A percentile compares a stretch with the other conserved stretches of the same genome.
Evolutionary conservation across 495 filamentous ascomycete genomes (phyloP).

Genomic region (Penicillium chermesinum): DNA sequence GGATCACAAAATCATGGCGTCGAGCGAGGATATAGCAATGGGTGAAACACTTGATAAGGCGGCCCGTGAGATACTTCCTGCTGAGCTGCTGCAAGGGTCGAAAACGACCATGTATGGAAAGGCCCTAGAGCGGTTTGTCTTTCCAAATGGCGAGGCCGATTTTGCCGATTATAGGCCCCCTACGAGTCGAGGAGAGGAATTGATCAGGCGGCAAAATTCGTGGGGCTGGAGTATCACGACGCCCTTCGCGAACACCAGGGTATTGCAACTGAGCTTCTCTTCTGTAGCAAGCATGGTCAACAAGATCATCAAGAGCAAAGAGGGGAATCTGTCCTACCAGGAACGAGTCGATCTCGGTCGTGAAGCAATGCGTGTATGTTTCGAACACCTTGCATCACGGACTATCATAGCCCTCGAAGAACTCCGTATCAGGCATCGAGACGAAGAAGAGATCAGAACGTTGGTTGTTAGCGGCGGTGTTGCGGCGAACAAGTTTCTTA

Average conservation of each 20-base stretch:
- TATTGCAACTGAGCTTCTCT: constrained; percentile 60
- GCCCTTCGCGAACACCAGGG: constrained; percentile 48
- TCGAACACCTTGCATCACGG: constrained; percentile 78
- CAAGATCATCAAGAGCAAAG: constrained; percentile 34
- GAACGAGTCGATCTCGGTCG: constrained; percentile 63
- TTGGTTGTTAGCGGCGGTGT: constrained; percentile 88
- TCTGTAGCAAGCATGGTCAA: constrained; percentile 54
- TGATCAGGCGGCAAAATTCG: constrained; percentile 31
- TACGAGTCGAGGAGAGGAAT: constrained; percentile 46
- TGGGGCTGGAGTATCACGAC: constrained; percentile 56
- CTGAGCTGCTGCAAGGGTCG: constrained; percentile 34
- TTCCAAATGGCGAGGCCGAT: constrained; percentile 47
- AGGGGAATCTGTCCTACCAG: constrained; percentile 15
- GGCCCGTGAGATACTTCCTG: constrained; percentile 67
- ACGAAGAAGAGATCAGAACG: constrained; percentile 41
- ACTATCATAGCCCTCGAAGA: constrained; percentile 60
- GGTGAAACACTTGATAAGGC: constrained; percentile 84
- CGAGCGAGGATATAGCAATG: constrained; percentile 68
- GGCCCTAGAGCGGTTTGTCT: constrained; percentile 65
- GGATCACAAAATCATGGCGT: constrained; percentile 66
- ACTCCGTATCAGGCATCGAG: constrained; percentile 21
- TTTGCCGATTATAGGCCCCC: constrained; percentile 57
- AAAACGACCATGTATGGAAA: constrained; percentile 71
- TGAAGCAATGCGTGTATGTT: constrained; percentile 70
- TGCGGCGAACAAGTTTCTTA: constrained; percentile 73